Conservation (phyloP, 2,329 filamentous ascomycete species). For the Fusarium aywerte region DNA sequence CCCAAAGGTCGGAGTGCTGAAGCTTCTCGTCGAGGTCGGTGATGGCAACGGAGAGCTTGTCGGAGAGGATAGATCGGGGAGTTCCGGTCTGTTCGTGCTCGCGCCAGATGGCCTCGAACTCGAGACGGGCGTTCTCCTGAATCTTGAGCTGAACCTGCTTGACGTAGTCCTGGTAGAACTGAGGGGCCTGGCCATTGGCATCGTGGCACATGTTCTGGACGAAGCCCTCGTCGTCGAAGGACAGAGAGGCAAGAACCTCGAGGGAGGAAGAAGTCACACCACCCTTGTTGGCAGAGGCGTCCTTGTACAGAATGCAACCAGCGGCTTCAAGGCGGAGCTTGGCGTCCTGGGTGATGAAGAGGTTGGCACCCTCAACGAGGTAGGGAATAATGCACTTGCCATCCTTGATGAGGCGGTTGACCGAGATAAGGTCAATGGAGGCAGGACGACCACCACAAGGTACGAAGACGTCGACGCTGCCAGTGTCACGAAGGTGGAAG, state of each 20-base stretch:
- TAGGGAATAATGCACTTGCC: conserved; percentile 90
- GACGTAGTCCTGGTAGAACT: conserved; percentile 95
- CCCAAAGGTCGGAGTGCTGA: conserved; percentile 92
- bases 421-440: conserved; percentile 91
- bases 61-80: conserved; percentile 86
- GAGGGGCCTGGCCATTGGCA: conserved; percentile 74
- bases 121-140: conserved; percentile 87
- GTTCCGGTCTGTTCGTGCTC: conserved; percentile 86
- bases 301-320: conserved; percentile 96
- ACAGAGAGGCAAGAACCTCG: conserved; percentile 92
- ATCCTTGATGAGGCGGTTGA: conserved; percentile 87
- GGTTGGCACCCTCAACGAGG: conserved; percentile 96
- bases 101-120: conserved; percentile 98
- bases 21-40: conserved; percentile 97
- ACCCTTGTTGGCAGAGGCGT: conserved; percentile 98
- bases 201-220: conserved; percentile 94
- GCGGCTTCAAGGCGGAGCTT: conserved; percentile 94
- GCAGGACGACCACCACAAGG: conserved; percentile 96
- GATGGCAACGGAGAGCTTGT: conserved; percentile 90
- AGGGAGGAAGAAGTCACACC: conserved; percentile 97
- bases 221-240: conserved; percentile 91
- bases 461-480: conserved; percentile 88
- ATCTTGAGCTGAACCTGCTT: conserved; percentile 91
- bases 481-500: conserved; percentile 85
- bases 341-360: conserved; percentile 98